Conservation (phyloP, 2,329 filamentous ascomycete genomes). For the Sarocladium kiliense region DNA sequence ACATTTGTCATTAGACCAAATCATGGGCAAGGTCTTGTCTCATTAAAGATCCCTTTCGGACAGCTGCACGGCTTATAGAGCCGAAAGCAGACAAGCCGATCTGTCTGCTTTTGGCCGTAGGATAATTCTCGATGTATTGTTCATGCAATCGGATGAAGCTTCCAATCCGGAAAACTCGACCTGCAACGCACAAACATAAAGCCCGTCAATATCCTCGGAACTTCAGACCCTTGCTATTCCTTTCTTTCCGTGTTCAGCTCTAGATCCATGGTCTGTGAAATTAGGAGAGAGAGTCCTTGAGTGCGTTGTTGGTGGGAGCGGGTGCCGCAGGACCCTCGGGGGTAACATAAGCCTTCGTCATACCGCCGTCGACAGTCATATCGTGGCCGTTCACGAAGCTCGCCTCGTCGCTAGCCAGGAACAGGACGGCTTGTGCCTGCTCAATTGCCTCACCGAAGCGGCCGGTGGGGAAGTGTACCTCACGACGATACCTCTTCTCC, state of each 20-base stretch:
- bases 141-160: no score
- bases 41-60: no score
- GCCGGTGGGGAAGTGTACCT: constrained; percentile 84
- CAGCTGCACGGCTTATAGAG: no score
- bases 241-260: background rate
- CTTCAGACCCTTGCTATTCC: background rate
- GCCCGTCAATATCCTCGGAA: background rate
- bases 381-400: constrained; percentile 89
- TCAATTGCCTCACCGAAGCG: constrained; percentile 92
- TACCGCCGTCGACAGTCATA: constrained; percentile 91
- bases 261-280: no score
- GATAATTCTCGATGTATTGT: no score
- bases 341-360: constrained; percentile 86
- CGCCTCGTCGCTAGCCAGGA: constrained; percentile 81
- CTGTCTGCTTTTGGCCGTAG: no score
- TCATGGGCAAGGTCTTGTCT: no score
- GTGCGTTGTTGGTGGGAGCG: constrained; percentile 57
- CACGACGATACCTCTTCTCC: constrained; percentile 73
- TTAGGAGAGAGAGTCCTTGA: constrained; percentile 35
- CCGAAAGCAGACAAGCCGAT: no score
- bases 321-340: constrained; percentile 52
- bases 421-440: constrained; percentile 84
- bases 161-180: background rate
- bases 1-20: no score
- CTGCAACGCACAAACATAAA: background rate